Evolutionary conservation across 805 yeast genomes (phyloP).

Genomic region (Kodamaea lidongshanica): DNA sequence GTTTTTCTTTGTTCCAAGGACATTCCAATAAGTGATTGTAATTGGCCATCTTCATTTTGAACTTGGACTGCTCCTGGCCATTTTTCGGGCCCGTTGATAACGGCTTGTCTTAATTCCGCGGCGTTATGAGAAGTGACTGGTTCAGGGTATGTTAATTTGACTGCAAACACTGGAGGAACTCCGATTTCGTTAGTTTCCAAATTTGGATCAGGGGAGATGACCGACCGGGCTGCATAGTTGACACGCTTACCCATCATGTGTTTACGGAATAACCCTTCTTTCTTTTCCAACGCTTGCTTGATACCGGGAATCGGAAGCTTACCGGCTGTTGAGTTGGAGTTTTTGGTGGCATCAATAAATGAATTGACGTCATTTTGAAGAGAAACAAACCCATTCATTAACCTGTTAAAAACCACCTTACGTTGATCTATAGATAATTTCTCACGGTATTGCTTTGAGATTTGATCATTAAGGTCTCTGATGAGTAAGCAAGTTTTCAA

Average conservation of each 20-base stretch:
- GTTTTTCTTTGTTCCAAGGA: slow-evolving; percentile 91
- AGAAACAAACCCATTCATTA: slow-evolving; percentile 94
- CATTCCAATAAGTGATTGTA: slow-evolving; percentile 82
- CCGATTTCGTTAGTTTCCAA: slow-evolving; percentile 97
- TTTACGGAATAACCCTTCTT: slow-evolving; percentile 96
- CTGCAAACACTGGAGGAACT: slow-evolving; percentile 97
- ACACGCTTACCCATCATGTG: slow-evolving; percentile 99
- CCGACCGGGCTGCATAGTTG: slow-evolving; percentile 97
- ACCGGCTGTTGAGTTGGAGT: slow-evolving; percentile 63
- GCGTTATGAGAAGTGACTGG: slow-evolving; percentile 93
- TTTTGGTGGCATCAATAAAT: slow-evolving; percentile 86
- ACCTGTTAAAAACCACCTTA: slow-evolving; percentile 71
- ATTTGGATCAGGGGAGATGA: slow-evolving; percentile 97
- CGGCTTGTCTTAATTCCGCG: slow-evolving; percentile 86
- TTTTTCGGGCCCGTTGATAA: slow-evolving; percentile 91
- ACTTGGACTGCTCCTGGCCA: slow-evolving; percentile 99
- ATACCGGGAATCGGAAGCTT: slow-evolving; percentile 87
- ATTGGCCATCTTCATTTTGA: slow-evolving; percentile 89
- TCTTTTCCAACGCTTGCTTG: slow-evolving; percentile 95
- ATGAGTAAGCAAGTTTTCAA: slow-evolving; percentile 75
- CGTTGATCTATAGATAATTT: slow-evolving; percentile 55
- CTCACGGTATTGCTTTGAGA: slow-evolving; percentile 53
- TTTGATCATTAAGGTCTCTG: slow-evolving; percentile 83
- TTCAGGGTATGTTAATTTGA: slow-evolving; percentile 92
- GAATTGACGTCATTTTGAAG: slow-evolving; percentile 93